Evolutionary conservation across 495 filamentous ascomycete species (phyloP).

Genomic region (Filosporella fistucella): DNA sequence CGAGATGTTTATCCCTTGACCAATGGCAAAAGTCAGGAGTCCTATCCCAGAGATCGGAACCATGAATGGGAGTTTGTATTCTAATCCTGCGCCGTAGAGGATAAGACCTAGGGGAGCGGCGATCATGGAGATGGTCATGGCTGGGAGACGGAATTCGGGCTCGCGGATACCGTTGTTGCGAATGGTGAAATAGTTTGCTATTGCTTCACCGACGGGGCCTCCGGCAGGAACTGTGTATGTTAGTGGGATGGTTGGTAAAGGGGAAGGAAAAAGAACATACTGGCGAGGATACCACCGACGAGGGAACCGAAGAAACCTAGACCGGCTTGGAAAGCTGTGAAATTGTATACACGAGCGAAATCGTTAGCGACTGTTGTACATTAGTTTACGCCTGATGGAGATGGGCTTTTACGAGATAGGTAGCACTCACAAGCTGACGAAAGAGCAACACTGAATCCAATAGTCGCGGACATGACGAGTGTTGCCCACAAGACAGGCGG

Average conservation of each 20-base stretch:
- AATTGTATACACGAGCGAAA: constrained; percentile 37
- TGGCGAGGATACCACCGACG: constrained; percentile 41
- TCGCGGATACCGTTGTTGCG: constrained; percentile 46
- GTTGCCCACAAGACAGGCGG: constrained; percentile 48
- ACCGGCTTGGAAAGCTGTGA: constrained; percentile 42
- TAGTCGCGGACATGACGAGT: constrained; percentile 28
- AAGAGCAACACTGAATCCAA: constrained; percentile 8
- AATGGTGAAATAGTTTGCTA: constrained; percentile 44
- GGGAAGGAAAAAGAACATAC: neutral
- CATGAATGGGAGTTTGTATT: constrained; percentile 45
- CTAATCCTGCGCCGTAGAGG: constrained; percentile 46
- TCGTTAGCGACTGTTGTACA: constrained; percentile 31
- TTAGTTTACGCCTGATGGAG: neutral
- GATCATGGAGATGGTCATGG: constrained; percentile 38
- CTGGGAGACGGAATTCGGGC: constrained; percentile 49
- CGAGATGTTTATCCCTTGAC: constrained; percentile 44
- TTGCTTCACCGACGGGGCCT: constrained; percentile 42
- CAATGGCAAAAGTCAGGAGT: constrained; percentile 30
- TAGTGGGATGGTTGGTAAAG: neutral
- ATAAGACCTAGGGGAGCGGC: constrained; percentile 39
- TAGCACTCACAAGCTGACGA: constrained; percentile 22
- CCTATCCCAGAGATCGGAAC: constrained; percentile 45
- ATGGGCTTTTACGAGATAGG: neutral
- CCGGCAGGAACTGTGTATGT: constrained; percentile 31
- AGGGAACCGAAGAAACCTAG: constrained; percentile 42